Conservation (phyloP, 768 basidiomycete species). For the Lactarius vividus region DNA sequence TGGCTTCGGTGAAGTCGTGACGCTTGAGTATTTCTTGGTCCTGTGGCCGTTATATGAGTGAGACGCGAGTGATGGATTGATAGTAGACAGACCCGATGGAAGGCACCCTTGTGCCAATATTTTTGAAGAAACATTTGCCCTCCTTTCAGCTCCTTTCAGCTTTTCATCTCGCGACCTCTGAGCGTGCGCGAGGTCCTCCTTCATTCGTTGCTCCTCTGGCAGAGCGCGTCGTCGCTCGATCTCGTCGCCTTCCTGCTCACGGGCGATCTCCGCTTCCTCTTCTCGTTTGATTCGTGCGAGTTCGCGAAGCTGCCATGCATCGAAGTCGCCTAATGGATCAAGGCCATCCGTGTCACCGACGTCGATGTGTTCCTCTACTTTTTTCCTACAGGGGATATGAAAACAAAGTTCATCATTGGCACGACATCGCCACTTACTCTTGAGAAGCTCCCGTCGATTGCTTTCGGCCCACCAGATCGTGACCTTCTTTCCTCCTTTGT, state of each 20-base stretch:
- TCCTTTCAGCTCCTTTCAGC: constrained; percentile 86
- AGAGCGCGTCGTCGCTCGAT: constrained; percentile 86
- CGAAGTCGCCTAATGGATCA: constrained; percentile 88
- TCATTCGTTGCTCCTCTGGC: constrained; percentile 89
- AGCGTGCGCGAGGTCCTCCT: constrained; percentile 88
- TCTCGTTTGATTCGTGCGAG: constrained; percentile 91
- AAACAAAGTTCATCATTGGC: constrained; percentile 2
- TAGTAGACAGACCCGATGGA: constrained; percentile 72
- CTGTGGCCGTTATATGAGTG: constrained; percentile 40
- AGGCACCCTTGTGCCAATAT: constrained; percentile 99
- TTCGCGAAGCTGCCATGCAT: constrained; percentile 94
- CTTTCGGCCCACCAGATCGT: constrained; percentile 94
- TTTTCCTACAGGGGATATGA: constrained; percentile 53
- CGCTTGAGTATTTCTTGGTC: constrained; percentile 82
- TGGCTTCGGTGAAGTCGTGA: constrained; percentile 88
- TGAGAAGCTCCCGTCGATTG: constrained; percentile 84
- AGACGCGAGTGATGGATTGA: not conserved
- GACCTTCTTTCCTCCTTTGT: constrained; percentile 82
- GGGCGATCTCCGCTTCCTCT: constrained; percentile 78
- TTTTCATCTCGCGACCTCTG: constrained; percentile 81
- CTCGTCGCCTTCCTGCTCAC: constrained; percentile 80
- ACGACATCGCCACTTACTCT: constrained; percentile 59
- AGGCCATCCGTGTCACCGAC: constrained; percentile 94
- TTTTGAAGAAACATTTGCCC: constrained; percentile 93
- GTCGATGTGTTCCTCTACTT: constrained; percentile 76